Conservation (phyloP, 306 rosid genomes). For the Purshia tridentata region DNA sequence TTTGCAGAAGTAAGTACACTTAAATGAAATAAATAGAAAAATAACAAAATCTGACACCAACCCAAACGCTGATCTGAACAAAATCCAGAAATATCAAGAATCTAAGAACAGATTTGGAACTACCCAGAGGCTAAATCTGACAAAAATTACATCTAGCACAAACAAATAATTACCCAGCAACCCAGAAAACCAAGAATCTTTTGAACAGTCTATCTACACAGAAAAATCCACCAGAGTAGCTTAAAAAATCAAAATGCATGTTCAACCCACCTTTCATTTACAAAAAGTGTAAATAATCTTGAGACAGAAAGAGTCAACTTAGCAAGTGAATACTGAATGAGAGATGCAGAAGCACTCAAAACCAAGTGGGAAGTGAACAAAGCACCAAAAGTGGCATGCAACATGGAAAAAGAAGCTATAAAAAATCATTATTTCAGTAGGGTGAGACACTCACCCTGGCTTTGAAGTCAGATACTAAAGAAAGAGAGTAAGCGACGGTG, state of each 20-base stretch:
- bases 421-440: background rate
- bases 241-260: constrained; percentile 27
- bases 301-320: constrained; percentile 29
- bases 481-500: constrained; percentile 12
- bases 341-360: constrained; percentile 15
- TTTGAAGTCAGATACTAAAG: constrained; percentile 19
- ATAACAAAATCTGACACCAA: constrained; percentile 1
- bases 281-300: background rate
- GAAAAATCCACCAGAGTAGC: constrained; percentile 31
- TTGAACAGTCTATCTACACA: constrained; percentile 22
- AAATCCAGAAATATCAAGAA: constrained; percentile 7
- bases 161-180: constrained; percentile 25
- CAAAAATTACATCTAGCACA: background rate
- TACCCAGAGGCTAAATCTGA: constrained; percentile 21
- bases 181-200: constrained; percentile 24
- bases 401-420: constrained; percentile 32
- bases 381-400: constrained; percentile 30
- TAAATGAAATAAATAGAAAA: background rate
- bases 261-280: constrained; percentile 23
- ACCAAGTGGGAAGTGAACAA: constrained; percentile 26
- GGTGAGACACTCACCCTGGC: constrained; percentile 32
- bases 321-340: constrained; percentile 10
- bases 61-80: constrained; percentile 2
- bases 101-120: background rate
- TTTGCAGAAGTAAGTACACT: background rate